These are phyloP conservation scores for Chlamydomonas sp. DNA, from an alignment of 139 green algal genomes.

Conservation along the genomic window DNA sequence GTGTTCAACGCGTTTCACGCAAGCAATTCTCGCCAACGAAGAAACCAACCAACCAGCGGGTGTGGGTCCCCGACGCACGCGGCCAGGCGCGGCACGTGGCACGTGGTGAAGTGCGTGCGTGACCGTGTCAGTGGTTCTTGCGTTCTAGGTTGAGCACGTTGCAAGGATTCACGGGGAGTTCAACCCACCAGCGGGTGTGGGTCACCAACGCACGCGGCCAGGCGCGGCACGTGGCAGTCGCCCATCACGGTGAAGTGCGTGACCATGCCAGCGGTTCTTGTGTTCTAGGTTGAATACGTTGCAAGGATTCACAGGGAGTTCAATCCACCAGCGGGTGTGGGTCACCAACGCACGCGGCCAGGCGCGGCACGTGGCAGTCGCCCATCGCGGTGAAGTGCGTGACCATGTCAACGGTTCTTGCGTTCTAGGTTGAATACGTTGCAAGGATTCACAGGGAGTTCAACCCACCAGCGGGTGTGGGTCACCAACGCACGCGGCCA, in stretches of 20 bases:
- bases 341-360: slow-evolving; percentile 69
- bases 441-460: neutral
- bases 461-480: slow-evolving; percentile 71
- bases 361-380: slow-evolving; percentile 55
- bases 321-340: slow-evolving; percentile 73
- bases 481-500: slow-evolving; percentile 69
- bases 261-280: too few relatives aligned
- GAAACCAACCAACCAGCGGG: slow-evolving; percentile 72
- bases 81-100: slow-evolving; percentile 60
- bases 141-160: too few relatives aligned
- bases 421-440: too few relatives aligned
- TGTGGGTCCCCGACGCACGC: slow-evolving; percentile 64
- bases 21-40: too few relatives aligned
- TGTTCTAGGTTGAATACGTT: too few relatives aligned
- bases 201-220: slow-evolving; percentile 68
- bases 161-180: too few relatives aligned
- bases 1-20: too few relatives aligned
- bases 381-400: slow-evolving; percentile 74
- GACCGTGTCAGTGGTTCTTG: too few relatives aligned
- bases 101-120: slow-evolving; percentile 68
- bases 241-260: slow-evolving; percentile 77
- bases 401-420: too few relatives aligned
- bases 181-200: slow-evolving; percentile 70
- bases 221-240: slow-evolving; percentile 53
- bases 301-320: neutral